Evolutionary conservation across 2,329 filamentous ascomycete species (phyloP), one percentile per base, ranked within the genome.

Genomic region (Trichoderma sp.): DNA sequence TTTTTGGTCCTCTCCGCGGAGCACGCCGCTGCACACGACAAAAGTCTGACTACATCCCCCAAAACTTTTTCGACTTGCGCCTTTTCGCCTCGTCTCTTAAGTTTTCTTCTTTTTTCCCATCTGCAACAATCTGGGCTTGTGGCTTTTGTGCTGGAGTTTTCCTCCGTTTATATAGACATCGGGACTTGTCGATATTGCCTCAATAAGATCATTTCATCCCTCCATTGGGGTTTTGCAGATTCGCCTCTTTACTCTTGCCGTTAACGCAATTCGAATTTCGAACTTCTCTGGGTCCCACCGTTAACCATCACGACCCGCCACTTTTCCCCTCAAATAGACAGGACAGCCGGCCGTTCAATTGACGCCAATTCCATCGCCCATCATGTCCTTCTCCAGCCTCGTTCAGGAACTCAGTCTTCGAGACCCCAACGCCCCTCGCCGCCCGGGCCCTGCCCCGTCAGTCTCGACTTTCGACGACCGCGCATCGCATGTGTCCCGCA

Each of bases 351-450:
- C 5, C 27, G 11, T 35, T 58, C 47, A 58, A 68, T 70, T 68
- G 56, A 56, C 40, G 40, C 33, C 58, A n/a, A 49, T 49, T 24
- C 21, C 19, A 43, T n/a, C 40, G 35, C 53, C 37, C 72, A 75
- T 65, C 70, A 90, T 91, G 88, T 91, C 88, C 43, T 90, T 91
- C 81, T 91, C 88, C 52, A 89, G 86, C 76, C 87, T 91, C 66
- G 87, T 91, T 29, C 88, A 90, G 72, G 88, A 91, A 73, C 80
- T 91, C 71, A 85, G 86, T 33, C 84, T 89, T 71, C 87, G 87
- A 74, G 88, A 89, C 75, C 76, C 80, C 73, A 80, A 81, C 72
- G 81, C 78, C 72, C 79, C 77, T 71, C 83, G 87, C 73, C 84
- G 86, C 69, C 79, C 83, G 49, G 69, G 81, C 81, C 60, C 74